A percentile compares a stretch with the other conserved stretches of the same genome.
Evolutionary conservation across 768 basidiomycete genomes (phyloP).

Genomic region (Lanmaoa rubissima): DNA sequence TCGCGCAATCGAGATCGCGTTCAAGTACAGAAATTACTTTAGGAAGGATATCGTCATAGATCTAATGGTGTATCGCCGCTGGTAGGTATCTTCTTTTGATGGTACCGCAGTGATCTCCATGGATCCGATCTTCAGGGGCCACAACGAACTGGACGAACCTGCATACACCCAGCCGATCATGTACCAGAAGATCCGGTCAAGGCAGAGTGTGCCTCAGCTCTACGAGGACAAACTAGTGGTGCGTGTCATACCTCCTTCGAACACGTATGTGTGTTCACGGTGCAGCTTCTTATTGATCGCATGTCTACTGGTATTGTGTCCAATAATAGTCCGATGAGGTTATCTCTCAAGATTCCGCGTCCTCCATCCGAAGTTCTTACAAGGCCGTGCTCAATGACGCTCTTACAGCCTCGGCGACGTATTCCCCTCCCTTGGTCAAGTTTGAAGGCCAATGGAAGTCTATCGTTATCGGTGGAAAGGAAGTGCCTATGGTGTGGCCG

Average conservation of each 20-base stretch:
- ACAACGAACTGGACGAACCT: conserved; percentile 88
- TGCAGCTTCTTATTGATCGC: neutral
- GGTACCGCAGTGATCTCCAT: neutral
- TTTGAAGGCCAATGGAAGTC: conserved; percentile 65
- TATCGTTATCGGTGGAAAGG: conserved; percentile 8
- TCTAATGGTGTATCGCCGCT: conserved; percentile 83
- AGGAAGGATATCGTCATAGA: conserved; percentile 91
- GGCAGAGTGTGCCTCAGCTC: conserved; percentile 73
- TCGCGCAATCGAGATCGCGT: conserved; percentile 83
- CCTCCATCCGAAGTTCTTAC: conserved; percentile 52
- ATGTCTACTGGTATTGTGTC: neutral
- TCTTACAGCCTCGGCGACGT: conserved; percentile 49
- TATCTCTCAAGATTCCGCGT: conserved; percentile 49
- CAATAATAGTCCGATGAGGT: conserved; percentile 30
- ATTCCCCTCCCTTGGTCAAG: conserved; percentile 51
- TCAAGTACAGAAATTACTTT: conserved; percentile 84
- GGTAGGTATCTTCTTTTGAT: conserved; percentile 39
- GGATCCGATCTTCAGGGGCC: conserved; percentile 51
- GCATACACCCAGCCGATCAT: conserved; percentile 86
- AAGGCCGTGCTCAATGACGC: conserved; percentile 62
- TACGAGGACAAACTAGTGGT: conserved; percentile 82
- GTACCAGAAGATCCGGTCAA: conserved; percentile 82
- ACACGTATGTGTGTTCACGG: neutral
- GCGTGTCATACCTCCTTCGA: conserved; percentile 22
- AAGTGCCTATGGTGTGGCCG: conserved; percentile 51